Evolutionary conservation across 1,284 basidiomycete genomes (phyloP), one percentile per base, ranked within the genome.

Genomic region (Nidula niveotomentosa): DNA sequence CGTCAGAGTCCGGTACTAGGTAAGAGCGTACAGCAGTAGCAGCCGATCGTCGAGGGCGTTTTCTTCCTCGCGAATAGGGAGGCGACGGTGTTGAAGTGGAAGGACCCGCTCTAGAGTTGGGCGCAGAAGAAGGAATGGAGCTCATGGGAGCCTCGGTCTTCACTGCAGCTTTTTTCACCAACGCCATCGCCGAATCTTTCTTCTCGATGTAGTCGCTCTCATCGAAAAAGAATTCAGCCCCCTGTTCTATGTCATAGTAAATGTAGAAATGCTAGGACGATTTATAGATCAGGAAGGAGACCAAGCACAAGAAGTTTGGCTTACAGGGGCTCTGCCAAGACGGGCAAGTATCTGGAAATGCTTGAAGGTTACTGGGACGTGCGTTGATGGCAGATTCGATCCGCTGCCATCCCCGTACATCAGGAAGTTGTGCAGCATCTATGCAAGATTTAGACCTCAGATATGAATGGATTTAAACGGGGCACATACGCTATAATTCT

Each of bases 311-410:
- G 48, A 46, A 51, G 30, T 36, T 8, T 33, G 30, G 71, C 85
- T 61, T 60, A 90, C 87, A 12, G 83, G 81, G 51, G 75, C 69
- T 59, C 75, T 76, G 35, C 84, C 86, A 30, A 89, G 69, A 46
- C 76, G 78, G 1, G 88, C 88, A 51, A 90, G 75, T 17, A 87
- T 64, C 65, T 84, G 79, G 70, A 90, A 90, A 61, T 89, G 87
- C 62, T 86, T 85, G 49, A 90, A 69, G 6, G 88, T 90, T 35
- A 89, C 65, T n/a, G 88, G 88, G 30, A 90, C 84, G 54, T 75
- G 80, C 8, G 59, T 59, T 47, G 62, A 60, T 17, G 59, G 43
- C 13, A 64, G 49, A 51, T 59, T 59, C 41, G 48, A 51, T 41
- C 61, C 66, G 37, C 57, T 64, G 39, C 58, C 62, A 49, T 70